Conservation (phyloP, 2,329 filamentous ascomycete genomes). For the Colletotrichum falcatum region DNA sequence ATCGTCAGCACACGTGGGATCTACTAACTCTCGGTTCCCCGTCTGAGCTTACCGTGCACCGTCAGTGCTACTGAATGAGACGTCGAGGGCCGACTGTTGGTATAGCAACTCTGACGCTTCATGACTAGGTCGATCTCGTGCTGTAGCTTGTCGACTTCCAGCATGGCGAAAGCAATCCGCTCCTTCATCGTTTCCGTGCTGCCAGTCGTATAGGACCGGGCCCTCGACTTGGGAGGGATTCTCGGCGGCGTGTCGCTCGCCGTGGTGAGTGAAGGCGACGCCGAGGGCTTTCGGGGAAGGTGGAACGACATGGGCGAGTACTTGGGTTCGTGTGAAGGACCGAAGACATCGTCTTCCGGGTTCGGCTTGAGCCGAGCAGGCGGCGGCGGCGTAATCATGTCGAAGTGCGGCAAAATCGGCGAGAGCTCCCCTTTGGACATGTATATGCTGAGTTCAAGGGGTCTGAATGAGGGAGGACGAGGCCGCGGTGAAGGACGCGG, state of each 20-base stretch:
- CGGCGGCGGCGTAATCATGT: slow-evolving; percentile 48
- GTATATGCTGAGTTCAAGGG: slow-evolving; percentile 69
- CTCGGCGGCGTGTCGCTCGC: slow-evolving; percentile 50
- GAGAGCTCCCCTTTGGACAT: slow-evolving; percentile 61
- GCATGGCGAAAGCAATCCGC: slow-evolving; percentile 67
- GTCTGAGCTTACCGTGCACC: slow-evolving; percentile 32
- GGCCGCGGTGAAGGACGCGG: slow-evolving; percentile 43
- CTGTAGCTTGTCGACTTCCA: slow-evolving; percentile 69
- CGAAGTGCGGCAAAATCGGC: slow-evolving; percentile 67
- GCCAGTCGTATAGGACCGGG: slow-evolving; percentile 59
- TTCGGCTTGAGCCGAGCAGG: slow-evolving; percentile 46
- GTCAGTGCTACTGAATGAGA: slow-evolving; percentile 54
- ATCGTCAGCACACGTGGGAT: slow-evolving; percentile 31
- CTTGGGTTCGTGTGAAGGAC: slow-evolving; percentile 56
- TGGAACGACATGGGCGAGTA: slow-evolving; percentile 68
- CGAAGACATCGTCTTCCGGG: slow-evolving; percentile 51
- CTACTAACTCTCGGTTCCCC: slow-evolving; percentile 20
- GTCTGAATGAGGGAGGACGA: slow-evolving; percentile 59
- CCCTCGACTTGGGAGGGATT: slow-evolving; percentile 60
- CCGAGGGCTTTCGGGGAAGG: slow-evolving; percentile 60
- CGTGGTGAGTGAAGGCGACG: slow-evolving; percentile 48
- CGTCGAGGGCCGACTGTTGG: slow-evolving; percentile 64
- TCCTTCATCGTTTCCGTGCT: slow-evolving; percentile 65
- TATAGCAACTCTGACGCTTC: slow-evolving; percentile 70
- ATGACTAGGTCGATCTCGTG: slow-evolving; percentile 70